These are phyloP conservation scores for Cnidoscolus chayamansa DNA, from an alignment of 441 rosid genomes.

Conservation along the genomic window DNA sequence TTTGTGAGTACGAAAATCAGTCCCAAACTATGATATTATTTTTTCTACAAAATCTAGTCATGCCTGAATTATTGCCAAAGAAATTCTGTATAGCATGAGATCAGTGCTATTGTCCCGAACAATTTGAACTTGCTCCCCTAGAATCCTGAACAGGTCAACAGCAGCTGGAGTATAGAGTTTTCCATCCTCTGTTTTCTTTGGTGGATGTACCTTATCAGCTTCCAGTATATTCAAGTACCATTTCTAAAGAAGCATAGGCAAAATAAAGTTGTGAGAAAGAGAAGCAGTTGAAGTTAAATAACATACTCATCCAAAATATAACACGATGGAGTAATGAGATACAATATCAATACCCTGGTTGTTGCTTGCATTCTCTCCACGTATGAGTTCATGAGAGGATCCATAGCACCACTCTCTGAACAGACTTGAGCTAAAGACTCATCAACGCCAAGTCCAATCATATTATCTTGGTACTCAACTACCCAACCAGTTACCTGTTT, in stretches of 20 bases:
- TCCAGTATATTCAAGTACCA: constrained; percentile 96
- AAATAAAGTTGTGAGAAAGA: constrained; percentile 20
- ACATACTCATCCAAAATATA: constrained; percentile 4
- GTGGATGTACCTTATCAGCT: constrained; percentile 95
- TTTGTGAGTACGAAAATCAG: too few species aligned
- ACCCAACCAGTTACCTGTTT: constrained; percentile 97
- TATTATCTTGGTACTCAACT: constrained; percentile 94
- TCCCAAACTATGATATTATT: not conserved
- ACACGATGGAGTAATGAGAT: constrained; percentile 5
- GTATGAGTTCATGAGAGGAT: constrained; percentile 97
- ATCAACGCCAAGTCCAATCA: constrained; percentile 97
- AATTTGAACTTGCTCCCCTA: constrained; percentile 98
- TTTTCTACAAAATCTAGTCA: constrained; percentile 22
- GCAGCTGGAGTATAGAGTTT: constrained; percentile 99
- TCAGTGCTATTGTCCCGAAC: constrained; percentile 98
- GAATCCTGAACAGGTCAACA: constrained; percentile 96
- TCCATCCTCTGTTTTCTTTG: constrained; percentile 97
- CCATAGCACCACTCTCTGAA: constrained; percentile 99
- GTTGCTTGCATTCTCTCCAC: constrained; percentile 99
- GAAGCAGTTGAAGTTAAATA: constrained; percentile 8
- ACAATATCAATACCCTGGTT: constrained; percentile 62
- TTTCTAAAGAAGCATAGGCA: constrained; percentile 50
- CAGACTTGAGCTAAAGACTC: constrained; percentile 98
- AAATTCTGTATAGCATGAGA: constrained; percentile 92
- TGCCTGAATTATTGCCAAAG: constrained; percentile 85